These are phyloP conservation scores for Epithemia pelagica DNA, from an alignment of 108 stramenopile genomes.

Conservation along the genomic window DNA sequence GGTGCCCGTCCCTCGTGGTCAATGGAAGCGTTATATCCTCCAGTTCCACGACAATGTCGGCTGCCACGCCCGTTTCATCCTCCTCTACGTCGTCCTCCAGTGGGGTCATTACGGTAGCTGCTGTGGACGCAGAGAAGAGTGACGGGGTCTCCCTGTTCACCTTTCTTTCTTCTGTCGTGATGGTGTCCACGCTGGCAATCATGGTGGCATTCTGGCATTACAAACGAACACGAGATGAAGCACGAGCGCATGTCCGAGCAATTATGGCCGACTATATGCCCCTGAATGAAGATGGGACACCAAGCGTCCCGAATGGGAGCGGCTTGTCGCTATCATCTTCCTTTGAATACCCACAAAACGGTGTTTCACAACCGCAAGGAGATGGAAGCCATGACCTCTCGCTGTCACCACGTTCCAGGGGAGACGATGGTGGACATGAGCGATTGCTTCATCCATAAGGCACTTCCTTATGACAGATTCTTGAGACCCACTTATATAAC, in stretches of 20 bases:
- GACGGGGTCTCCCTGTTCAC: slow-evolving; percentile 28
- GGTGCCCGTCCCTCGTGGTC: not conserved
- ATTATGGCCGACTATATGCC: slow-evolving; percentile 93
- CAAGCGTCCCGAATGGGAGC: too few relatives aligned
- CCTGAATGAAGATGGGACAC: slow-evolving; percentile 57
- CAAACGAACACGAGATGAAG: slow-evolving; percentile 66
- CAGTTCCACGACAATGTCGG: not conserved
- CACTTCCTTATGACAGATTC: too few relatives aligned
- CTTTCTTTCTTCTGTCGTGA: slow-evolving; percentile 26
- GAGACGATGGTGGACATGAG: too few relatives aligned
- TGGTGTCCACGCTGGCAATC: slow-evolving; percentile 31
- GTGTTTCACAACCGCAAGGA: too few relatives aligned
- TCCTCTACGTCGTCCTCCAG: not conserved
- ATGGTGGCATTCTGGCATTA: slow-evolving; percentile 68
- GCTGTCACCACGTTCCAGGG: too few relatives aligned
- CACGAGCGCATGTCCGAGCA: slow-evolving; percentile 84
- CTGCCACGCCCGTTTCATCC: too few relatives aligned
- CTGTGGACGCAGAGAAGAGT: not conserved
- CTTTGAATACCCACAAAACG: too few relatives aligned
- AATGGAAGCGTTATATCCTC: not conserved
- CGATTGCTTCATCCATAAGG: too few relatives aligned
- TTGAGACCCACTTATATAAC: too few relatives aligned
- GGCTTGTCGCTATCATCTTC: too few relatives aligned
- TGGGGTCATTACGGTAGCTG: not conserved
- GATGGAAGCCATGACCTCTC: too few relatives aligned